Conservation (phyloP, 108 stramenopile species). For the Conticribra weissflogii region DNA sequence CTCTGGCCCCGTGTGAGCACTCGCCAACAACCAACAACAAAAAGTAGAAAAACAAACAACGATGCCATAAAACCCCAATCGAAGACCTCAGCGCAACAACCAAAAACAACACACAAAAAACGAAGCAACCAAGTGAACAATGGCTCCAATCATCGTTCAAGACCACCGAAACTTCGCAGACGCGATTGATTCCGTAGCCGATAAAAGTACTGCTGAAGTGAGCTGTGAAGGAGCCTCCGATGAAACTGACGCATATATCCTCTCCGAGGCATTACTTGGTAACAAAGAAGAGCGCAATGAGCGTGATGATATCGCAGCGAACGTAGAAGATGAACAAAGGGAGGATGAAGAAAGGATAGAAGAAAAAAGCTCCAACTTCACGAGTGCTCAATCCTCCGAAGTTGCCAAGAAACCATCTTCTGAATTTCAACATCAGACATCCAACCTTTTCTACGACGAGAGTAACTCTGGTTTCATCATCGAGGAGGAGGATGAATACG, state of each 20-base stretch:
- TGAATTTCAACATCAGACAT: neutral
- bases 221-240: too few species aligned
- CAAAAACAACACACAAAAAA: neutral
- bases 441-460: neutral
- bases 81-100: neutral
- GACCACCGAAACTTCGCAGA: neutral
- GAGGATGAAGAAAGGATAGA: neutral
- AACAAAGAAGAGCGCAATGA: too few species aligned
- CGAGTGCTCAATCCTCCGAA: neutral
- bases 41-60: too few species aligned
- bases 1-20: too few species aligned
- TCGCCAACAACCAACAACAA: too few species aligned
- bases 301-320: too few species aligned
- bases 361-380: neutral
- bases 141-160: neutral
- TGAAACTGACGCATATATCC: too few species aligned
- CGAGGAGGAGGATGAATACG: neutral
- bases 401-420: neutral
- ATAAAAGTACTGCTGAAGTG: too few species aligned
- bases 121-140: neutral
- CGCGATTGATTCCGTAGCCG: neutral
- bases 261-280: too few species aligned
- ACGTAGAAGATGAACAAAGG: too few species aligned
- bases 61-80: too few species aligned
- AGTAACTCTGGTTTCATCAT: neutral